phyloP scores from a whole-genome alignment of 2,329 filamentous ascomycete species.

The Penicillium italicum region DNA sequence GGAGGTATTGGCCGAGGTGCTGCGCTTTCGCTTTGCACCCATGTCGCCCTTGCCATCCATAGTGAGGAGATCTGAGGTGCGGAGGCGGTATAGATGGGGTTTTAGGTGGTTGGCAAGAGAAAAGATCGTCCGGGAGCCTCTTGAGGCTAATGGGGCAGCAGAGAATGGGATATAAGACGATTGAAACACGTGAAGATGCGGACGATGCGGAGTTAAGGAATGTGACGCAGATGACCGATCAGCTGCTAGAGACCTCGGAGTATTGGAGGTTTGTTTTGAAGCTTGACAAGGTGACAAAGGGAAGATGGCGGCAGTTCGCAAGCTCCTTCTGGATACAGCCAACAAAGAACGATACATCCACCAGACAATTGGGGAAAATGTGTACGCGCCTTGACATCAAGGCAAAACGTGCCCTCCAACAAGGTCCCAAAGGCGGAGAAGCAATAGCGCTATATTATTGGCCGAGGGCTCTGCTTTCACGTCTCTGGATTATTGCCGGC shows the following conservation, averaged over 20 bases:
- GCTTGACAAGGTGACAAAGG: not conserved
- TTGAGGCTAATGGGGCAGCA: slow-evolving; percentile 11
- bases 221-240: slow-evolving; percentile 12
- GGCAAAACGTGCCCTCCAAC: slow-evolving; percentile 1
- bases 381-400: slow-evolving; percentile 6
- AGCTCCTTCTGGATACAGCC: slow-evolving; percentile 29
- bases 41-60: slow-evolving; percentile 52
- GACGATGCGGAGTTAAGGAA: slow-evolving; percentile 12
- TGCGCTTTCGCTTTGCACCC: slow-evolving; percentile 55
- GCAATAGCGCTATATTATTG: not conserved
- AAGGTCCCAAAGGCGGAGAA: not conserved
- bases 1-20: slow-evolving; percentile 46
- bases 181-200: not conserved
- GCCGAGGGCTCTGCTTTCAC: not conserved
- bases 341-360: slow-evolving; percentile 38
- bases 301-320: slow-evolving; percentile 19
- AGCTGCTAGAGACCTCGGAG: slow-evolving; percentile 1
- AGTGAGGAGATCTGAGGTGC: slow-evolving; percentile 9
- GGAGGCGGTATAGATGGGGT: slow-evolving; percentile 5
- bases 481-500: not conserved
- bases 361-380: slow-evolving; percentile 8
- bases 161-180: slow-evolving; percentile 1
- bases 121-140: slow-evolving; percentile 11
- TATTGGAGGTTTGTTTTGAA: not conserved
- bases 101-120: slow-evolving; percentile 8